A percentile compares a stretch with the other conserved stretches of the same genome.
phyloP scores from a whole-genome alignment of 768 basidiomycete species.

The Leccinum broughii region DNA sequence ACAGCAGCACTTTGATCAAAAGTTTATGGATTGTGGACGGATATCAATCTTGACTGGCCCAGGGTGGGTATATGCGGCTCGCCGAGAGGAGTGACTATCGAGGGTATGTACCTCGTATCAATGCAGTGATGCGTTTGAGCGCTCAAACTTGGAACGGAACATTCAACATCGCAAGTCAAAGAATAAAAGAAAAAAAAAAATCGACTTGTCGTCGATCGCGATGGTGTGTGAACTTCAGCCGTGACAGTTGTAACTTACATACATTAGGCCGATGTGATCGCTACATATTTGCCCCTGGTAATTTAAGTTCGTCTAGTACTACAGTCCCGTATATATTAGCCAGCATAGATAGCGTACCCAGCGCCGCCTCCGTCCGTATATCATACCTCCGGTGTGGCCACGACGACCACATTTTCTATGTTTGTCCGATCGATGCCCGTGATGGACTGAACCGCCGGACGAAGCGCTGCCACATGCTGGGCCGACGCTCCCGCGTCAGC shows the following conservation, averaged over 20 bases:
- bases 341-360: neutral
- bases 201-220: neutral
- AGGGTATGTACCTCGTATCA: slow-evolving; percentile 10
- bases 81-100: neutral
- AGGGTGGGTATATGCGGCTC: neutral
- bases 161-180: neutral
- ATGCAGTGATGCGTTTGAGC: slow-evolving; percentile 2
- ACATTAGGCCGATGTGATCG: neutral
- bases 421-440: slow-evolving; percentile 21
- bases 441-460: slow-evolving; percentile 27
- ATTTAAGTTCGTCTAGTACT: neutral
- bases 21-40: neutral
- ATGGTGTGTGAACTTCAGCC: neutral
- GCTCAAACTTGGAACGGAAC: neutral
- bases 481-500: slow-evolving; percentile 17
- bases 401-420: slow-evolving; percentile 4
- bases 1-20: no score
- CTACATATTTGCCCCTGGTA: neutral
- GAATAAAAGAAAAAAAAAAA: neutral
- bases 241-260: neutral
- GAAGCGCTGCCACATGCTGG: slow-evolving; percentile 29
- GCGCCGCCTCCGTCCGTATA: neutral
- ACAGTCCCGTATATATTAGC: neutral
- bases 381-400: neutral
- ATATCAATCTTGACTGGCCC: slow-evolving; percentile 12